A percentile compares a stretch with the other conserved stretches of the same genome.
phyloP scores from a whole-genome alignment of 495 filamentous ascomycete species.

The Achaetomiella virescens region DNA sequence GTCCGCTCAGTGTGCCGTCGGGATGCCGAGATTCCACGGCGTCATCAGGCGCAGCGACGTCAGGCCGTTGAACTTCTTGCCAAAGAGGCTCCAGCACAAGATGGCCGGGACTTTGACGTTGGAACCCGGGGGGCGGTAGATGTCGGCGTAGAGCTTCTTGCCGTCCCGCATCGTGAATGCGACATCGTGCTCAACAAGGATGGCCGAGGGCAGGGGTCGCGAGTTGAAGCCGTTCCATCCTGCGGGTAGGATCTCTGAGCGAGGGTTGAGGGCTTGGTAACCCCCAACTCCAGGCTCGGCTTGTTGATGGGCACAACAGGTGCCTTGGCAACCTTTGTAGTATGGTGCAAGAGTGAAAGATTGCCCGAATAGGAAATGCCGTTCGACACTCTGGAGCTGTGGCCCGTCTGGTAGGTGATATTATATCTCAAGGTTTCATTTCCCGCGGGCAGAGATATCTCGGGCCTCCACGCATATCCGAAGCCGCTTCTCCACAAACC shows the following conservation, averaged over 20 bases:
- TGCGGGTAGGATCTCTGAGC: background rate
- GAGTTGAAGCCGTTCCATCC: conserved; percentile 3
- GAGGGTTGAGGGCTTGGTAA: background rate
- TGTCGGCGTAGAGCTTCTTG: conserved; percentile 1
- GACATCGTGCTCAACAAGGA: background rate
- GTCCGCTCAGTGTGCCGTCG: background rate
- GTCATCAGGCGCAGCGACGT: background rate
- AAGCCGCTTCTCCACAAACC: too few relatives aligned
- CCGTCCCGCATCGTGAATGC: background rate
- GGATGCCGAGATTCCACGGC: conserved; percentile 1
- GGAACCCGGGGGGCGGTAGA: background rate
- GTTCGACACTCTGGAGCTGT: too few relatives aligned
- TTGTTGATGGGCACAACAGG: background rate
- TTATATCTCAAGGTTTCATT: background rate
- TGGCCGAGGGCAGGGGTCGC: background rate
- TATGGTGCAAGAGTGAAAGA: background rate
- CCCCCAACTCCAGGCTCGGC: background rate
- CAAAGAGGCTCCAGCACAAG: conserved; percentile 3
- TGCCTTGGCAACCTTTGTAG: background rate
- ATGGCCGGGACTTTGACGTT: background rate
- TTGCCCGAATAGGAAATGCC: too few relatives aligned
- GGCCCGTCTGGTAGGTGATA: too few relatives aligned
- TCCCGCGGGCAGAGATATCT: background rate
- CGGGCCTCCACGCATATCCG: background rate
- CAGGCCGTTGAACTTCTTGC: conserved; percentile 3